Evolutionary conservation across 768 basidiomycete species (phyloP), one percentile per base, ranked within the genome.

Genomic region (Trametes meyenii): DNA sequence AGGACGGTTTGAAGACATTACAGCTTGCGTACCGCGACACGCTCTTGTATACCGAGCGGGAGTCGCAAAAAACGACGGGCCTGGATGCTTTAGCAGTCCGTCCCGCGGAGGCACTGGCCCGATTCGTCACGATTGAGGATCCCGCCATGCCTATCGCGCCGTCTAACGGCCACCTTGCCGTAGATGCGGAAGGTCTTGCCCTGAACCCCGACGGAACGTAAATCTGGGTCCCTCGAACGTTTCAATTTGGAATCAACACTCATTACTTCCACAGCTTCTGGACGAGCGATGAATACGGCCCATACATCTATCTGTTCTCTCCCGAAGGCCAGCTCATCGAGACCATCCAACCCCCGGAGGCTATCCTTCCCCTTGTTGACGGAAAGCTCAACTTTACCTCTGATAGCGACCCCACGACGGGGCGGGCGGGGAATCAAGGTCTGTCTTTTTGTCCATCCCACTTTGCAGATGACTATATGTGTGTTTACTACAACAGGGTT

Each of bases 211-310:
- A 89, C 63, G 87, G 87, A 65, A 81, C 79, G 83, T 85, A 60
- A 55, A 81, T 72, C 5, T 24, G 13, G 2, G 2, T 33, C 10
- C n/a, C 44, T 36, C 2, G 45, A 35, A 40, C 17, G 42, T n/a
- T 23, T 36, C 17, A 17, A 44, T 39, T 4, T 24, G 21, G 16
- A 44, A 10, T 35, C 13, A 17, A 8, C 13, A 5, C 21, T 56
- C 13, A 12, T 35, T 2, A 21, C 14, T 16, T 23, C 11, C 17
- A 7, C 46, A 85, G 84, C 0, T 85, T 79, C 72, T 88, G 84
- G 85, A 76, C 83, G 33, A 84, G 83, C 65, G 88, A 89, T 68
- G 87, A 89, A 73, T 89, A 88, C 64, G 87, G 86, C 0, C 85
- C 85, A 3, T 85, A 85, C 66, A 83, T 88, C 63, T 86, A 88